A percentile compares a stretch with the other conserved stretches of the same genome.
phyloP scores from a whole-genome alignment of 2,329 filamentous ascomycete genomes.

The Aspergillus felis region DNA sequence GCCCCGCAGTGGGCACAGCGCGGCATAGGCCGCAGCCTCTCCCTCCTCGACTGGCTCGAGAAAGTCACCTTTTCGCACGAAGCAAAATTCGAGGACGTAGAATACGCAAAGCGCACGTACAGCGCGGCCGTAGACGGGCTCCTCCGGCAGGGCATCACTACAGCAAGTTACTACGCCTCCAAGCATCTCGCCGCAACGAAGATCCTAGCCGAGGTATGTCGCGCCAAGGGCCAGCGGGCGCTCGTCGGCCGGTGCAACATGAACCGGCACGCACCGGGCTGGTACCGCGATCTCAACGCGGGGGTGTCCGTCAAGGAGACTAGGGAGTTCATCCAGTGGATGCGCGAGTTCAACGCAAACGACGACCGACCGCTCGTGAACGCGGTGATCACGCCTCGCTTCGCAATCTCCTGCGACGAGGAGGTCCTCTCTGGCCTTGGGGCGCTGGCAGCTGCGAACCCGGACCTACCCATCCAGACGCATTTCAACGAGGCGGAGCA shows the following conservation, averaged over 20 bases:
- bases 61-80: constrained; percentile 63
- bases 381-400: constrained; percentile 56
- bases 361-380: constrained; percentile 39
- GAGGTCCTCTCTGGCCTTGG: constrained; percentile 56
- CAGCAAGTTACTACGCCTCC: constrained; percentile 35
- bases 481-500: constrained; percentile 64
- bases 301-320: constrained; percentile 51
- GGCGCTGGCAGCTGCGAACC: constrained; percentile 47
- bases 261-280: constrained; percentile 46
- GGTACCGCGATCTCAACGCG: constrained; percentile 47
- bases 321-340: constrained; percentile 47
- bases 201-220: constrained; percentile 32
- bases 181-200: constrained; percentile 27
- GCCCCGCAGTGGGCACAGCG: constrained; percentile 55
- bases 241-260: constrained; percentile 37
- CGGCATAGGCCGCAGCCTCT: constrained; percentile 40
- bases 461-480: constrained; percentile 57
- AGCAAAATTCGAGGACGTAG: constrained; percentile 54
- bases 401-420: constrained; percentile 58
- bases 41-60: constrained; percentile 58
- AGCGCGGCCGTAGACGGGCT: constrained; percentile 53
- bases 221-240: constrained; percentile 31
- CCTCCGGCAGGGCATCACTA: constrained; percentile 50
- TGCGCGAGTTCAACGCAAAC: constrained; percentile 43
- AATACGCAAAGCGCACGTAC: constrained; percentile 53